Base-by-base conservation (phyloP, 164 flowering plant genomes). In the Stephania japonica region DNA sequence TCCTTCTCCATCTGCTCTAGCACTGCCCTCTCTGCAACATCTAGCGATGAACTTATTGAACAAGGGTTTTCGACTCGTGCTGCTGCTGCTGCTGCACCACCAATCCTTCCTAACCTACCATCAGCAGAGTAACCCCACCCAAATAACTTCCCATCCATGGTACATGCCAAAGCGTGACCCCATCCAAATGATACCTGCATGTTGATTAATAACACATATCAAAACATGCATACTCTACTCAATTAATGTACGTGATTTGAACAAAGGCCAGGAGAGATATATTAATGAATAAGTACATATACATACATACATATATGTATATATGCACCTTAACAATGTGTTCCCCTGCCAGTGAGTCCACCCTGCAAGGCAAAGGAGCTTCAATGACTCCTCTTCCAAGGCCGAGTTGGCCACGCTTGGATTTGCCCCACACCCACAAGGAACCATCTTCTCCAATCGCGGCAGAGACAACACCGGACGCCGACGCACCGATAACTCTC, bases 71-170 rank as follows among this genome's bases (percentile, higher is more conserved):
- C n/a, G n/a, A n/a, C n/a, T n/a, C n/a, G n/a, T n/a, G n/a, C 72
- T 69, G 8, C 23, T 13, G 18, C 21, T 14, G 71, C 7, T 50
- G 80, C 67, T 16, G 78, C 24, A 7, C 73, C 64, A n/a, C 92
- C 91, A 11, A 88, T 69, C 67, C 78, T 81, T 13, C 99, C 98
- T 75, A 91, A 78, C 82, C 99, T 87, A 72, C 94, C 96, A 78
- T 89, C 94, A 23, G 96, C 93, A 38, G 84, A 86, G 78, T 93
- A 93, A 75, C 98, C 98, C 98, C 96, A 93, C 4, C 99, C 97
- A 76, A 85, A 95, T 75, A 95, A 71, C 74, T 85, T 91, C 6
- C 98, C 99, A 78, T 86, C 87, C 73, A 75, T 83, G 42, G 88
- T 85, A 72, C 68, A 85, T 11, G 98, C 97, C 56, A 91, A 83